Evolutionary conservation across 768 basidiomycete genomes (phyloP).

Genomic region (Chalciporus pseudorubinellus): DNA sequence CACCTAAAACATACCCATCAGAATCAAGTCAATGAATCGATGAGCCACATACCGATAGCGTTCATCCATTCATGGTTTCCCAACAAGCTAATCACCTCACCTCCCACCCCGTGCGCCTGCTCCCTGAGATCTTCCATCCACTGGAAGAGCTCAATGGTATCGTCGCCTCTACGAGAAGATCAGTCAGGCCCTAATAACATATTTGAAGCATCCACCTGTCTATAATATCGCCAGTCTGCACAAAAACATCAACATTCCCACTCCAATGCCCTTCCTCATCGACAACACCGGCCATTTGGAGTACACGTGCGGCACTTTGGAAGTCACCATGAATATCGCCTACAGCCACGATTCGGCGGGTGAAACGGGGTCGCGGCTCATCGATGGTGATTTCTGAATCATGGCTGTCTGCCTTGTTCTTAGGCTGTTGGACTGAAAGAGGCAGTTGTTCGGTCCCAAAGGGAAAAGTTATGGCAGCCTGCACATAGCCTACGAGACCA

Average conservation of each 20-base stretch:
- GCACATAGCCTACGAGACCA: conserved; percentile 24
- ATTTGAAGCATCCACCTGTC: conserved; percentile 58
- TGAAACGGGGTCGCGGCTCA: conserved; percentile 32
- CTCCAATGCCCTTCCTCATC: conserved; percentile 76
- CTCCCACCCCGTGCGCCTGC: conserved; percentile 69
- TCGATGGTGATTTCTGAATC: conserved; percentile 9
- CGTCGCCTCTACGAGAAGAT: conserved; percentile 62
- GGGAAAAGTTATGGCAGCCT: conserved; percentile 19
- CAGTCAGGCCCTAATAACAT: conserved; percentile 3
- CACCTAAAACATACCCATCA: conserved; percentile 46
- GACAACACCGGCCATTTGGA: conserved; percentile 77
- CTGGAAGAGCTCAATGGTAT: conserved; percentile 80
- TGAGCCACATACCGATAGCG: conserved; percentile 54
- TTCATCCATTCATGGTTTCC: conserved; percentile 99
- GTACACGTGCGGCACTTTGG: conserved; percentile 71
- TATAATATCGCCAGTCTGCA: conserved; percentile 96
- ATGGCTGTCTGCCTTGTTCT: conserved; percentile 3
- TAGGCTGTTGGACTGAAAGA: conserved; percentile 4
- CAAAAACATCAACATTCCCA: conserved; percentile 78
- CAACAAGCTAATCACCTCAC: conserved; percentile 70
- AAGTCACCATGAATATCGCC: conserved; percentile 93
- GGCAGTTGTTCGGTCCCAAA: conserved; percentile 19
- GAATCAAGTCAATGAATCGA: conserved; percentile 2
- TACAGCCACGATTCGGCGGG: conserved; percentile 72
- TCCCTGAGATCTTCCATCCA: conserved; percentile 83